Conservation (phyloP, 257 asterid species). For the Thymus mandschuricus region DNA sequence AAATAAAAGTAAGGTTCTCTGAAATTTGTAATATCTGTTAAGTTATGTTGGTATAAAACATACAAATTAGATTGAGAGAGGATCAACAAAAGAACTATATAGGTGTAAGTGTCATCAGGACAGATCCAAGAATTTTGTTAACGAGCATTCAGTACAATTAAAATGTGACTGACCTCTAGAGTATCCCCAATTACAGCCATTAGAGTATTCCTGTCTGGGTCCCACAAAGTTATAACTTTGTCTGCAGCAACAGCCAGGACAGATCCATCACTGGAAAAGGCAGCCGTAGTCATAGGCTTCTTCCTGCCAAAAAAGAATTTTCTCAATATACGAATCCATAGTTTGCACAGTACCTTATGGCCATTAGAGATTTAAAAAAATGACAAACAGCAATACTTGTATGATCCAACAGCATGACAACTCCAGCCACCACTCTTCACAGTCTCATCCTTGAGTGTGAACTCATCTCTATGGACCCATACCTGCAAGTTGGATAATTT, state of each 20-base stretch:
- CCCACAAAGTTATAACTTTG: conserved; percentile 88
- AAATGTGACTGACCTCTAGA: conserved; percentile 67
- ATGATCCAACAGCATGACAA: conserved; percentile 97
- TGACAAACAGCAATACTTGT: conserved; percentile 60
- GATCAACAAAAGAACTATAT: conserved; percentile 20
- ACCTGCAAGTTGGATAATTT: conserved; percentile 48
- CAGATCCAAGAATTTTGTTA: neutral
- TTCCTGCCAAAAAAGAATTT: conserved; percentile 51
- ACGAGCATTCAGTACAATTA: neutral
- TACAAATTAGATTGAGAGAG: neutral
- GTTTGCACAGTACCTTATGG: conserved; percentile 8
- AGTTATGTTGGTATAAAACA: neutral
- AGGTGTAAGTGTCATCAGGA: conserved; percentile 3
- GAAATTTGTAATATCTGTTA: neutral
- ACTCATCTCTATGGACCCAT: conserved; percentile 61
- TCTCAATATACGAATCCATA: conserved; percentile 19
- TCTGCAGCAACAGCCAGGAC: conserved; percentile 96
- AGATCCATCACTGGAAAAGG: conserved; percentile 91
- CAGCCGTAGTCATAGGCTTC: conserved; percentile 83
- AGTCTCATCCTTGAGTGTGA: conserved; percentile 41
- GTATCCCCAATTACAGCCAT: conserved; percentile 85
- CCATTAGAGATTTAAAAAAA: conserved; percentile 1
- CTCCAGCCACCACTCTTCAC: conserved; percentile 72
- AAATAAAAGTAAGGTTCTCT: conserved; percentile 8
- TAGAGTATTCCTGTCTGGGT: conserved; percentile 76